Conservation (phyloP, 1,284 basidiomycete species). For the Tylopilus sp. region DNA sequence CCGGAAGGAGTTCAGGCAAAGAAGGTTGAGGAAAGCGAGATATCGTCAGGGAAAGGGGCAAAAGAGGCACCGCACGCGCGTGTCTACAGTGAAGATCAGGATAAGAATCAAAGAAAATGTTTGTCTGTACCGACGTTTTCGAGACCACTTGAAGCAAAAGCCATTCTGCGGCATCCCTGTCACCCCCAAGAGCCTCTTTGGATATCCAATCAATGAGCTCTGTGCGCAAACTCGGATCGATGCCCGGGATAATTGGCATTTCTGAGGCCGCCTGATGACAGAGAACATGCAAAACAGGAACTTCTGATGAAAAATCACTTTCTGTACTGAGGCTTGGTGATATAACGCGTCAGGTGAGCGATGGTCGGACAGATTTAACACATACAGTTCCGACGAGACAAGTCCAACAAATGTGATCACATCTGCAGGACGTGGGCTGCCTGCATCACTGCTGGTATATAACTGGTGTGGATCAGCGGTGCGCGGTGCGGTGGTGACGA, state of each 20-base stretch:
- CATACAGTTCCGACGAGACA: slow-evolving; percentile 71
- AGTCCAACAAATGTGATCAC: slow-evolving; percentile 77
- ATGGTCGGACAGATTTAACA: slow-evolving; percentile 18
- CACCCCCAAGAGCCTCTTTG: slow-evolving; percentile 72
- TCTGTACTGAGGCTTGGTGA: slow-evolving; percentile 47
- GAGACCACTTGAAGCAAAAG: slow-evolving; percentile 74
- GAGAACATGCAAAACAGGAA: slow-evolving; percentile 78
- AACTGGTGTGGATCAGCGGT: slow-evolving; percentile 52
- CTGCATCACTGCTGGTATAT: slow-evolving; percentile 59
- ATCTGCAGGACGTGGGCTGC: slow-evolving; percentile 67
- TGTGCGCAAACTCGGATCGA: slow-evolving; percentile 47
- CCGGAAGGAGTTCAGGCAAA: slow-evolving; percentile 49
- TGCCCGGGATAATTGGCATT: slow-evolving; percentile 1
- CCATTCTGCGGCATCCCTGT: slow-evolving; percentile 82
- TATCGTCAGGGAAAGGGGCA: slow-evolving; percentile 76
- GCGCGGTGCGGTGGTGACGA: not conserved
- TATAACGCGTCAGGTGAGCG: slow-evolving; percentile 36
- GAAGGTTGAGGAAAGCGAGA: slow-evolving; percentile 66
- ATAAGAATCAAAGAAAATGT: not conserved
- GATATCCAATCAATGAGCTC: slow-evolving; percentile 80
- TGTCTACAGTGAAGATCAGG: slow-evolving; percentile 58
- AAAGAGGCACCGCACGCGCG: slow-evolving; percentile 72
- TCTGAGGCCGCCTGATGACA: slow-evolving; percentile 54
- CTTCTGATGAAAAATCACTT: slow-evolving; percentile 47
- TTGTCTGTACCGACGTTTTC: slow-evolving; percentile 64